Evolutionary conservation across 2,329 filamentous ascomycete species (phyloP), one percentile per base, ranked within the genome.

Genomic region (Aspergillus glaucus): DNA sequence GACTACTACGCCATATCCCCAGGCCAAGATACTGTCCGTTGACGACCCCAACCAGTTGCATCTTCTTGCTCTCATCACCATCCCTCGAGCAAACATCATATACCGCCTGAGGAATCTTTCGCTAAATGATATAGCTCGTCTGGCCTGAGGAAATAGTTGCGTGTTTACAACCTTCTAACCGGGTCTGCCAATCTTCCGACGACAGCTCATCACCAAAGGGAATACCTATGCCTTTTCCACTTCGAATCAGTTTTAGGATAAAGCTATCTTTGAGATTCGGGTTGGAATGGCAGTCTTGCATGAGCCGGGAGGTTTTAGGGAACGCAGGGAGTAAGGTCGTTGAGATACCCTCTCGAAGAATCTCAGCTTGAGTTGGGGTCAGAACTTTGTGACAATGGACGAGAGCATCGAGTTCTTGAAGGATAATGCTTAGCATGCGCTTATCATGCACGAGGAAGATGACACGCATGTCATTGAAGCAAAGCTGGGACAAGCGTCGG

Each of bases 371-470:
- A 6, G 46, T 19, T 36, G 44, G 6, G 21, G 40, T 48, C 14
- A 59, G 24, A 3, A 59, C 26, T 9, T 53, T 45, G 14, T 48
- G 30, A 6, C 19, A 8, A 19, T 32, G 7, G 9, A 61, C 56
- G 21, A 62, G 32, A 19, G n/a, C 10, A 15, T 34, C 28, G 7
- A 45, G 43, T 22, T 45, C 30, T 46, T 64, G 53, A 44, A 59
- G 44, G 42, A 63, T 52, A 50, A 68, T 54, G 15, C 62, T 54
- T 26, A 63, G 46, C 50, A 62, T 57, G 43, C 61, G 22, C 44
- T 61, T 63, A 43, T 63, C 60, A 43, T 61, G 60, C 8, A 58
- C 50, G 10, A 63, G 49, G 30, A 58, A 53, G 3, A 62, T 52
- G 15, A 52, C 56, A 22, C 60, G 52, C 26, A 62, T 50, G 40